Evolutionary conservation across 495 filamentous ascomycete genomes (phyloP).

Genomic region (Penicillium odoratum): DNA sequence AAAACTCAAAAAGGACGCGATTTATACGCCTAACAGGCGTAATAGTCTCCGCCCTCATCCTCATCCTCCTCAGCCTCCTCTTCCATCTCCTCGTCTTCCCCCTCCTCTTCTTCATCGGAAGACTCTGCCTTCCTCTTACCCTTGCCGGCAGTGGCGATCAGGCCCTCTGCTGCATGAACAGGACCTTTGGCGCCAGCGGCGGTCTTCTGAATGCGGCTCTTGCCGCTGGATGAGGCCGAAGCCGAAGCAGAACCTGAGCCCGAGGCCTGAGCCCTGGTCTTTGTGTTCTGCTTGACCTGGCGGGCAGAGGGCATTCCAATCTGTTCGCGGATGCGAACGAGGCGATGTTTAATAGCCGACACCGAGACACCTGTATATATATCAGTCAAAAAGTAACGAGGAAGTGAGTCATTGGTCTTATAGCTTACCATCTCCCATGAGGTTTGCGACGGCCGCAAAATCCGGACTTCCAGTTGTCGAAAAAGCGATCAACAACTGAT

Average conservation of each 20-base stretch:
- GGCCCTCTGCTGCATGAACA: background rate
- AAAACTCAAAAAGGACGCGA: too few relatives aligned
- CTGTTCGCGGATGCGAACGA: conserved; percentile 10
- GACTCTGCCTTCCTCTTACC: too few relatives aligned
- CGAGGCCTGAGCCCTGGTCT: background rate
- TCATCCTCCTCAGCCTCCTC: too few relatives aligned
- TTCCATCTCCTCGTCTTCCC: too few relatives aligned
- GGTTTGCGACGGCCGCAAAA: conserved; percentile 1
- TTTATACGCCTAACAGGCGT: too few relatives aligned
- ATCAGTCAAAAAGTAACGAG: background rate
- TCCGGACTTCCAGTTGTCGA: background rate
- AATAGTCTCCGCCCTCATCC: too few relatives aligned
- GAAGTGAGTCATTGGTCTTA: background rate
- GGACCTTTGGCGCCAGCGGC: background rate
- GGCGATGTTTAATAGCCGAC: conserved; percentile 14
- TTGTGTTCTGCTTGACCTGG: background rate
- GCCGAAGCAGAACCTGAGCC: too few relatives aligned
- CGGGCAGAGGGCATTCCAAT: background rate
- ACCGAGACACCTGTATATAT: conserved; percentile 8
- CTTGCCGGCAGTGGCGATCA: background rate
- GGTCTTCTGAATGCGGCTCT: background rate
- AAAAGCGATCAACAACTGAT: conserved; percentile 10
- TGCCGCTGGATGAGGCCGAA: background rate
- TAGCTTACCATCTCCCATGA: conserved; percentile 10
- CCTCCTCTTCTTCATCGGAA: too few relatives aligned